Evolutionary conservation across 2,329 filamentous ascomycete genomes (phyloP).

Genomic region (Graphium sp.): DNA sequence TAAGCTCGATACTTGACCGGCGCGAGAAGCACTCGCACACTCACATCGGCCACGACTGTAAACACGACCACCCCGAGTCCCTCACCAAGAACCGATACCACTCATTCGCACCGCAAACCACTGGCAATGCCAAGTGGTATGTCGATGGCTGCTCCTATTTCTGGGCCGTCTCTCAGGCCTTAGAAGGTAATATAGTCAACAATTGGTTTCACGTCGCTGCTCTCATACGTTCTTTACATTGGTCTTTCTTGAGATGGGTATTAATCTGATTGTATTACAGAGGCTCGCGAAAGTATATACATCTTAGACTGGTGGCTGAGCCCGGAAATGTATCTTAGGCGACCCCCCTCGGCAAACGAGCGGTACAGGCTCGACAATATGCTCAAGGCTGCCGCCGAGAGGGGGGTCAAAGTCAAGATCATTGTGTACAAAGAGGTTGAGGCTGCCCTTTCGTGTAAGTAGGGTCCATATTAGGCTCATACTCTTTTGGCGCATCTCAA

Average conservation of each 20-base stretch:
- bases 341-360: conserved; percentile 68
- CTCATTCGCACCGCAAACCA: conserved; percentile 58
- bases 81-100: conserved; percentile 35
- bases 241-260: too few relatives aligned
- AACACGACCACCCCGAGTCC: conserved; percentile 20
- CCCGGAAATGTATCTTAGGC: conserved; percentile 72
- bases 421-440: conserved; percentile 90
- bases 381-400: conserved; percentile 65
- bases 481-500: too few relatives aligned
- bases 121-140: conserved; percentile 72
- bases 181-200: conserved; percentile 38
- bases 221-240: not conserved
- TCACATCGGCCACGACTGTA: conserved; percentile 20
- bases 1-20: too few relatives aligned
- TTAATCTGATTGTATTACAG: conserved; percentile 15
- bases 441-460: conserved; percentile 63
- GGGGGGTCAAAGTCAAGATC: conserved; percentile 69
- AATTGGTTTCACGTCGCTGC: not conserved
- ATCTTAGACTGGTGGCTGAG: conserved; percentile 87
- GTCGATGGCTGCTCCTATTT: conserved; percentile 76
- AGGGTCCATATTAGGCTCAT: conserved; percentile 14
- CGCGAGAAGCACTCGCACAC: conserved; percentile 27
- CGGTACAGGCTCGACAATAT: conserved; percentile 71
- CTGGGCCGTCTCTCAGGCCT: conserved; percentile 64
- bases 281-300: conserved; percentile 61